Evolutionary conservation across 306 rosid genomes (phyloP).

Genomic region (Betula pendula): DNA sequence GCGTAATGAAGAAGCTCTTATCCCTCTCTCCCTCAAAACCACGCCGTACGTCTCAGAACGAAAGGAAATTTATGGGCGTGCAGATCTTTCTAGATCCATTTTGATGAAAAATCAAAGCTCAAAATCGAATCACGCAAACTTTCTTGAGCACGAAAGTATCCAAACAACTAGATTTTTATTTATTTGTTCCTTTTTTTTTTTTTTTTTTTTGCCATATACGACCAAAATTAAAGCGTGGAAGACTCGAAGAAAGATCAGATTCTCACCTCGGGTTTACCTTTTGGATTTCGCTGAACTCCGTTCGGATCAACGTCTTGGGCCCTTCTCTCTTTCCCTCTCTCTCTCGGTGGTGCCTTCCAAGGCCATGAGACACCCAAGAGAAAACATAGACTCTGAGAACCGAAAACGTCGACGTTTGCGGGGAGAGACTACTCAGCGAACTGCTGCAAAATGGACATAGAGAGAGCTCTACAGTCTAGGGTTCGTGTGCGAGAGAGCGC

Average conservation of each 20-base stretch:
- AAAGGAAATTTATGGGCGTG: neutral
- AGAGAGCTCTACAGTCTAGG: slow-evolving; percentile 19
- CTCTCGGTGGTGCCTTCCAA: neutral
- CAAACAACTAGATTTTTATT: neutral
- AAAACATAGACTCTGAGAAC: neutral
- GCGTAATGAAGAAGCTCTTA: slow-evolving; percentile 29
- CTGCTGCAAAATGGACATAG: neutral
- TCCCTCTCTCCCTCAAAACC: neutral
- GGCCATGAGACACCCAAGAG: slow-evolving; percentile 8
- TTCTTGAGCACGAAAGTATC: neutral
- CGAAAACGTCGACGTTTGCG: slow-evolving; percentile 19
- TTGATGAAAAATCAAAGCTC: neutral
- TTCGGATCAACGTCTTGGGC: slow-evolving; percentile 20
- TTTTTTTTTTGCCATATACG: neutral
- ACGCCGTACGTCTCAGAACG: slow-evolving; percentile 17
- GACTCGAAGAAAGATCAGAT: neutral
- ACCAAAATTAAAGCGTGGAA: neutral
- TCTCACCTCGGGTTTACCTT: slow-evolving; percentile 21
- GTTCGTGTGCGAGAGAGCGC: slow-evolving; percentile 26
- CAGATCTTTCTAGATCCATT: slow-evolving; percentile 20
- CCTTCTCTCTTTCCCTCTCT: slow-evolving; percentile 4
- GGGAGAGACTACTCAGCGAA: neutral
- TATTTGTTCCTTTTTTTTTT: neutral
- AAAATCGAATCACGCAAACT: neutral
- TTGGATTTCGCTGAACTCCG: slow-evolving; percentile 4